Evolutionary conservation across 352 stramenopile genomes (phyloP).

Genomic region (Discostella stelligera): DNA sequence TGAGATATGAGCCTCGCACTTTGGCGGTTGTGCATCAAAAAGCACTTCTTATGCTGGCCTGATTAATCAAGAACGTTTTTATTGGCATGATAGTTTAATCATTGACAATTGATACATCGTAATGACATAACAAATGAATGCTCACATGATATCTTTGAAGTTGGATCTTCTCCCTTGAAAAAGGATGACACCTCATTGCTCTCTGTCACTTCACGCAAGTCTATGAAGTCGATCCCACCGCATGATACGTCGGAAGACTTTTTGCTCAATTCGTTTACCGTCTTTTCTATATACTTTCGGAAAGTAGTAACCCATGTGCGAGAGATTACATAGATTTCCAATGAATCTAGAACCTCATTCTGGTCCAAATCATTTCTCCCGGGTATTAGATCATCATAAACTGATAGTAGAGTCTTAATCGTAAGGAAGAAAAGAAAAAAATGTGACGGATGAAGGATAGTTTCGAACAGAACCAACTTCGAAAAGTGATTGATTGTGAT

Average conservation of each 20-base stretch:
- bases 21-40: conserved; percentile 45
- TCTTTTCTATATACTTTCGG: conserved; percentile 42
- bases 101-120: conserved; percentile 9
- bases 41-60: conserved; percentile 60
- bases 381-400: conserved; percentile 37
- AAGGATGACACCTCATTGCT: conserved; percentile 15
- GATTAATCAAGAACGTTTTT: conserved; percentile 3
- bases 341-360: conserved; percentile 1
- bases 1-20: conserved; percentile 52
- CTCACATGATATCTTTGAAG: conserved; percentile 26
- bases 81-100: conserved; percentile 7
- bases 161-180: conserved; percentile 34
- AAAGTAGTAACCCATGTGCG: conserved; percentile 38
- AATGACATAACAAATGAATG: conserved; percentile 9
- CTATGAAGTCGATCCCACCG: conserved; percentile 28
- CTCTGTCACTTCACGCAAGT: conserved; percentile 25
- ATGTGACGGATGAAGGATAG: background rate
- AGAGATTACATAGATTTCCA: conserved; percentile 39
- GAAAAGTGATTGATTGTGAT: background rate
- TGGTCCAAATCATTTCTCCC: conserved; percentile 43
- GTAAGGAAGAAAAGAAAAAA: background rate
- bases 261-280: conserved; percentile 22
- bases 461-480: background rate
- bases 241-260: conserved; percentile 17
- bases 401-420: conserved; percentile 30